Conservation (phyloP, 2,329 filamentous ascomycete genomes). For the Aspergillus cejpii region DNA sequence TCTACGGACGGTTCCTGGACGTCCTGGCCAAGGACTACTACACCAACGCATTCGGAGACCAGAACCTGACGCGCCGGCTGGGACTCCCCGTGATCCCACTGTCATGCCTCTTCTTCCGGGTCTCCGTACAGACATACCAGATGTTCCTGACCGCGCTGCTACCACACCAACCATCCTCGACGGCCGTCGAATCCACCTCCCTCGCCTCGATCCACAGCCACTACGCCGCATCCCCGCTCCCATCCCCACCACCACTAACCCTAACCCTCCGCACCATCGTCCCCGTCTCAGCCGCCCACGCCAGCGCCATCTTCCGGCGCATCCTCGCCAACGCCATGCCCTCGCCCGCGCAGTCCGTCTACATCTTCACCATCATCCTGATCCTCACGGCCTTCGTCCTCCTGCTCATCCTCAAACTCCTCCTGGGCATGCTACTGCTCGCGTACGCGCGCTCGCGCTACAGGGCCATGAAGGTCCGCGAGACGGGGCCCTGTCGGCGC, state of each 20-base stretch:
- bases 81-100: slow-evolving; percentile 88
- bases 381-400: slow-evolving; percentile 80
- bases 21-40: slow-evolving; percentile 98
- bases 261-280: slow-evolving; percentile 51
- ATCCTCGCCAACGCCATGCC: slow-evolving; percentile 40
- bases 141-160: slow-evolving; percentile 92
- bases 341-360: slow-evolving; percentile 37
- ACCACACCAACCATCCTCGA: slow-evolving; percentile 57
- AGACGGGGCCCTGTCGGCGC: slow-evolving; percentile 41
- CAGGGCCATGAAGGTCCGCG: slow-evolving; percentile 66
- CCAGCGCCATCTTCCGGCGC: slow-evolving; percentile 35
- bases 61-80: slow-evolving; percentile 80
- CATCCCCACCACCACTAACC: slow-evolving; percentile 55
- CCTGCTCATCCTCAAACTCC: slow-evolving; percentile 73
- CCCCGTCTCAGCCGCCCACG: slow-evolving; percentile 48
- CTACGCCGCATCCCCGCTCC: slow-evolving; percentile 57
- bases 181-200: slow-evolving; percentile 31
- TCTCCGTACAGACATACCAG: slow-evolving; percentile 91
- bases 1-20: slow-evolving; percentile 86
- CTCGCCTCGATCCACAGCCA: slow-evolving; percentile 41
- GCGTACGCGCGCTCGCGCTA: slow-evolving; percentile 74
- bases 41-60: slow-evolving; percentile 85
- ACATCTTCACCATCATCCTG: slow-evolving; percentile 63
- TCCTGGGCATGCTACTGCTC: slow-evolving; percentile 82
- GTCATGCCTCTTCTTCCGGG: slow-evolving; percentile 88